A percentile compares a stretch with the other conserved stretches of the same genome.
Conservation (phyloP, 202 grass and related monocot species). For the Alloteropsis angusta region DNA sequence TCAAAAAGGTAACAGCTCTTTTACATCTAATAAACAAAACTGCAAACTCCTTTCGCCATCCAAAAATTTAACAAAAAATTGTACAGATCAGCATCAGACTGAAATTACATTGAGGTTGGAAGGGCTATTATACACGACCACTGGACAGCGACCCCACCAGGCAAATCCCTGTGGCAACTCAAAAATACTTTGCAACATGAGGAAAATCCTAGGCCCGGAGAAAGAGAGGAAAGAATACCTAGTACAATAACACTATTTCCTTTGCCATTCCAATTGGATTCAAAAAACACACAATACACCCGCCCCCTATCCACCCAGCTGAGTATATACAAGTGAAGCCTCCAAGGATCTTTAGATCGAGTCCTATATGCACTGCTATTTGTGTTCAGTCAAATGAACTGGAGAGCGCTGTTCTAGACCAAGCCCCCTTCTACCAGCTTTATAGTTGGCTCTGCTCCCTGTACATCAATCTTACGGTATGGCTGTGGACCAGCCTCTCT, state of each 20-base stretch:
- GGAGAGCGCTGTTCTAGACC: slow-evolving; percentile 17
- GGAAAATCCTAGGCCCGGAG: slow-evolving; percentile 33
- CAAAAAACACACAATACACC: slow-evolving; percentile 27
- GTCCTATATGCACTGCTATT: slow-evolving; percentile 30
- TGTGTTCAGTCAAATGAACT: slow-evolving; percentile 2
- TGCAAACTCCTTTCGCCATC: slow-evolving; percentile 5
- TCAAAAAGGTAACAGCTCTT: neutral
- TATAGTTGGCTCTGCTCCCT: slow-evolving; percentile 14
- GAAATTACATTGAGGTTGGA: slow-evolving; percentile 25
- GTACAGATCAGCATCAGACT: slow-evolving; percentile 30
- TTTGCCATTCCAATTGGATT: slow-evolving; percentile 53
- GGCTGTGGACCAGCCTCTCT: slow-evolving; percentile 12
- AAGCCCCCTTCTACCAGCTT: slow-evolving; percentile 31
- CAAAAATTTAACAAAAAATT: slow-evolving; percentile 43
- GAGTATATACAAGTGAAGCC: slow-evolving; percentile 71
- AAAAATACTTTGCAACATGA: slow-evolving; percentile 53
- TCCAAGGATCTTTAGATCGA: slow-evolving; percentile 30
- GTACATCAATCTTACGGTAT: slow-evolving; percentile 30
- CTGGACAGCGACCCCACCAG: neutral
- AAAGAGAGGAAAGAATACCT: slow-evolving; percentile 61
- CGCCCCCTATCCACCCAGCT: slow-evolving; percentile 49
- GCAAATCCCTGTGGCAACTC: slow-evolving; percentile 26
- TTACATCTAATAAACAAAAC: slow-evolving; percentile 15
- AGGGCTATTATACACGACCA: slow-evolving; percentile 45
- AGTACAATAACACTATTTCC: slow-evolving; percentile 66